These are phyloP conservation scores for Aphanomyces stellatus DNA, from an alignment of 352 stramenopile genomes.

Conservation along the genomic window DNA sequence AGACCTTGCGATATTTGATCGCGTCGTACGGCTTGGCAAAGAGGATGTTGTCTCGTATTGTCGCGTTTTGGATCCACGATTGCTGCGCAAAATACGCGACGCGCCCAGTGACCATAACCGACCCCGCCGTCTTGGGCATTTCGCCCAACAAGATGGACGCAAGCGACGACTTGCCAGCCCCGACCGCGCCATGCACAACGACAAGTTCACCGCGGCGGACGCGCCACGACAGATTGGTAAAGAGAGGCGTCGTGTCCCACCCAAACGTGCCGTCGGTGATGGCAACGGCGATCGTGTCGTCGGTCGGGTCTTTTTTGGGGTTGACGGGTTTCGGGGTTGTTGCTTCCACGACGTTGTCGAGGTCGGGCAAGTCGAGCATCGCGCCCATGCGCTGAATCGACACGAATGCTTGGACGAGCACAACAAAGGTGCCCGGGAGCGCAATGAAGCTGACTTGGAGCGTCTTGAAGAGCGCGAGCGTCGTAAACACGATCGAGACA, in stretches of 20 bases:
- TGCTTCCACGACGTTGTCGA: background rate
- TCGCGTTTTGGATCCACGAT: constrained; percentile 77
- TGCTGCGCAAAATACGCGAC: constrained; percentile 24
- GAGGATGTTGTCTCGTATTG: constrained; percentile 74
- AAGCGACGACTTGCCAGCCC: constrained; percentile 47
- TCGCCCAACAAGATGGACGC: constrained; percentile 53
- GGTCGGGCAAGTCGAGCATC: background rate
- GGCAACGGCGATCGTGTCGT: constrained; percentile 27
- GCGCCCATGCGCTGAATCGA: background rate
- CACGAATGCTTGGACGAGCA: background rate
- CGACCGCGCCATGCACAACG: constrained; percentile 48
- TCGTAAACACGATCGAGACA: constrained; percentile 9
- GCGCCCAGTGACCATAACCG: constrained; percentile 29
- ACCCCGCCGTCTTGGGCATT: constrained; percentile 52
- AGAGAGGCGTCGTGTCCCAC: constrained; percentile 29
- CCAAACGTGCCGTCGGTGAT: constrained; percentile 51
- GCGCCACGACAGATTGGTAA: constrained; percentile 14
- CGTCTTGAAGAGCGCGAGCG: constrained; percentile 12
- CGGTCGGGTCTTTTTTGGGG: background rate
- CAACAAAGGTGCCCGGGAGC: background rate
- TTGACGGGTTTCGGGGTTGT: background rate
- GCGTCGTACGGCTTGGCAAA: constrained; percentile 59
- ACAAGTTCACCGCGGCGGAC: constrained; percentile 41
- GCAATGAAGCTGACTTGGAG: background rate
- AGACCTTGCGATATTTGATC: constrained; percentile 31